Evolutionary conservation across 495 filamentous ascomycete species (phyloP).

Genomic region (Hyaloscypha variabilis): DNA sequence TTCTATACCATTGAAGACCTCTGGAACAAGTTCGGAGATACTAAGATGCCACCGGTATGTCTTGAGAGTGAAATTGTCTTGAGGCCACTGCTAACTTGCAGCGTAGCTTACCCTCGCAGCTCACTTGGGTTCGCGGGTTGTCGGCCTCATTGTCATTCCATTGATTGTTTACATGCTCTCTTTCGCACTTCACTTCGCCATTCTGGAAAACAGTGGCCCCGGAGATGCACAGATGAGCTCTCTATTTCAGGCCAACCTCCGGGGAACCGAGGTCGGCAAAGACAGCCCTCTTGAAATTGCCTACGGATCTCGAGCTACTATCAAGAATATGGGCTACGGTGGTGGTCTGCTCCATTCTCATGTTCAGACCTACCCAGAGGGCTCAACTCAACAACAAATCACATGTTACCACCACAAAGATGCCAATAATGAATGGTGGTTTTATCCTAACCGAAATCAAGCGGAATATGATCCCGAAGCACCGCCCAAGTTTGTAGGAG

Average conservation of each 20-base stretch:
- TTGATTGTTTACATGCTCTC: slow-evolving; percentile 89
- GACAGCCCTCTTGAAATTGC: slow-evolving; percentile 93
- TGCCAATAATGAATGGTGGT: slow-evolving; percentile 99
- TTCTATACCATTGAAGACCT: slow-evolving; percentile 96
- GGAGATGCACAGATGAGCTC: slow-evolving; percentile 99
- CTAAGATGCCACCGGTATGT: slow-evolving; percentile 81
- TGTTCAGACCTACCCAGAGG: slow-evolving; percentile 94
- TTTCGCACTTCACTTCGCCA: slow-evolving; percentile 90
- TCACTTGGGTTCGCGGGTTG: slow-evolving; percentile 77
- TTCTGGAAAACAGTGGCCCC: slow-evolving; percentile 91
- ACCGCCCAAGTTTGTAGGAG: slow-evolving; percentile 70
- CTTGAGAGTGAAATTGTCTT: neutral
- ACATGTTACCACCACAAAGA: slow-evolving; percentile 99
- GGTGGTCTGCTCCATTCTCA: slow-evolving; percentile 97
- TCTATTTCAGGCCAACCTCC: slow-evolving; percentile 95
- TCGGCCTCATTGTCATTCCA: slow-evolving; percentile 87
- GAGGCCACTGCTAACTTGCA: slow-evolving; percentile 13
- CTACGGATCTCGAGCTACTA: slow-evolving; percentile 82
- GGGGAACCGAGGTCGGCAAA: slow-evolving; percentile 88
- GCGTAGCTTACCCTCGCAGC: slow-evolving; percentile 68
- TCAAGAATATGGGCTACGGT: slow-evolving; percentile 99
- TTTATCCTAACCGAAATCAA: slow-evolving; percentile 85
- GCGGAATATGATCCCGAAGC: slow-evolving; percentile 71
- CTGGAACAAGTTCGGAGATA: slow-evolving; percentile 97
- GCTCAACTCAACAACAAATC: slow-evolving; percentile 91